Percentiles rank a stretch among this genome's conserved stretches.
Evolutionary conservation across 805 yeast genomes (phyloP).

Genomic region (Candida maesae): DNA sequence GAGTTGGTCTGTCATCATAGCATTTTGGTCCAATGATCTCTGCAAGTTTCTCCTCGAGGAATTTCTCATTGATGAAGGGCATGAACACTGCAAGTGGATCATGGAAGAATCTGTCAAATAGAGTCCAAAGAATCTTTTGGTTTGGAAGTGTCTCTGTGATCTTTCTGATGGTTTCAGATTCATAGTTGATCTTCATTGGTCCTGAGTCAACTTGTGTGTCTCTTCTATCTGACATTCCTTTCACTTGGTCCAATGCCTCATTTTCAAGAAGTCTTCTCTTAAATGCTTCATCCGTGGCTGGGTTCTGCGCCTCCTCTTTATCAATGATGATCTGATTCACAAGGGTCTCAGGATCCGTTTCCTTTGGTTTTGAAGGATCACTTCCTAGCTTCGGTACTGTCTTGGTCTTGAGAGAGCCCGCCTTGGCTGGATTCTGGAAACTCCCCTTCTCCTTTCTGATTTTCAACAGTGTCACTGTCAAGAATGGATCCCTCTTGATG

Average conservation of each 20-base stretch:
- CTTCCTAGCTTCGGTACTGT: no score
- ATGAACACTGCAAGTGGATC: slow-evolving; percentile 19
- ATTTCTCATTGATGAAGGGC: slow-evolving; percentile 26
- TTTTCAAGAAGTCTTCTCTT: slow-evolving; percentile 32
- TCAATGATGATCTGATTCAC: slow-evolving; percentile 20
- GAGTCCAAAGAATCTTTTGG: slow-evolving; percentile 21
- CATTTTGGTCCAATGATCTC: slow-evolving; percentile 12
- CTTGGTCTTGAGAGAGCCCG: background rate
- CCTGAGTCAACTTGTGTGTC: slow-evolving; percentile 16
- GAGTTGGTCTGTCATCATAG: slow-evolving; percentile 8
- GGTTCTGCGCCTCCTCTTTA: slow-evolving; percentile 14
- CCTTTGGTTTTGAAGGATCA: slow-evolving; percentile 16
- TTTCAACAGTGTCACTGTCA: slow-evolving; percentile 24
- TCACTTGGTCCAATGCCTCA: slow-evolving; percentile 37
- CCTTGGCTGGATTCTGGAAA: slow-evolving; percentile 3
- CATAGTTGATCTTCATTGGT: slow-evolving; percentile 13
- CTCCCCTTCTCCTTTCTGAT: slow-evolving; percentile 28
- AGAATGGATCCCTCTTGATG: slow-evolving; percentile 30
- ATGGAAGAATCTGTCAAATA: slow-evolving; percentile 22
- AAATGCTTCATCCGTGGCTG: slow-evolving; percentile 28
- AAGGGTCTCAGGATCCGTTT: slow-evolving; percentile 1
- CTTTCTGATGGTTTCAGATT: slow-evolving; percentile 19
- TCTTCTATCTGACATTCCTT: slow-evolving; percentile 6
- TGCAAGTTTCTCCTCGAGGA: slow-evolving; percentile 15
- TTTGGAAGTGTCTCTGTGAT: slow-evolving; percentile 24